These are phyloP conservation scores for Leccinum rimulosum DNA, from an alignment of 768 basidiomycete genomes.

Conservation along the genomic window DNA sequence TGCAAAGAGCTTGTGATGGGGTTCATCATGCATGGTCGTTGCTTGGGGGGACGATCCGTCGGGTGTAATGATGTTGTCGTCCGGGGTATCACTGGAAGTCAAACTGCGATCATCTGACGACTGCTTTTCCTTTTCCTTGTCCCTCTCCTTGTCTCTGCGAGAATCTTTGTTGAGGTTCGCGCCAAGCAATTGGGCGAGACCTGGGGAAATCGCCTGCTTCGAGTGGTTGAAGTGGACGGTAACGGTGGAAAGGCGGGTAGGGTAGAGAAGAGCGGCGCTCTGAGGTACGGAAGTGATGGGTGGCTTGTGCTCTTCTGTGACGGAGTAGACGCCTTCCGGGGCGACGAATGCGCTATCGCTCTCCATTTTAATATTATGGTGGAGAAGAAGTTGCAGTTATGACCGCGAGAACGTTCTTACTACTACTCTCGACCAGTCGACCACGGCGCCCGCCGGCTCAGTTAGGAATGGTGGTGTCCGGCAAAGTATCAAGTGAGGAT, in stretches of 20 bases:
- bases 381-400: constrained; percentile 4
- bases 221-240: constrained; percentile 59
- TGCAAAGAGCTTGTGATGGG: constrained; percentile 61
- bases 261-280: constrained; percentile 39
- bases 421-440: background rate
- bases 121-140: constrained; percentile 39
- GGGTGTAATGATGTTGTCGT: constrained; percentile 48
- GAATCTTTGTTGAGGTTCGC: constrained; percentile 57
- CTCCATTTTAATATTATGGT: constrained; percentile 50
- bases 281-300: constrained; percentile 41
- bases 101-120: constrained; percentile 61
- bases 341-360: constrained; percentile 84
- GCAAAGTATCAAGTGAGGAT: constrained; percentile 7
- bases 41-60: constrained; percentile 36
- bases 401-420: constrained; percentile 17
- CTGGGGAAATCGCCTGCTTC: constrained; percentile 54
- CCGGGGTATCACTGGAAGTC: constrained; percentile 80
- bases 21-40: constrained; percentile 38
- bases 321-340: constrained; percentile 86
- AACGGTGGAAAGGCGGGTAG: constrained; percentile 62
- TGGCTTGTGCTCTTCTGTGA: constrained; percentile 84
- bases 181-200: constrained; percentile 65
- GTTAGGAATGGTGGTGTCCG: constrained; percentile 2
- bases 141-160: constrained; percentile 42
- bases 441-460: background rate